Base-by-base conservation (phyloP, 225 moss, liverwort and hornwort genomes). In the Physcomitrium patens region DNA sequence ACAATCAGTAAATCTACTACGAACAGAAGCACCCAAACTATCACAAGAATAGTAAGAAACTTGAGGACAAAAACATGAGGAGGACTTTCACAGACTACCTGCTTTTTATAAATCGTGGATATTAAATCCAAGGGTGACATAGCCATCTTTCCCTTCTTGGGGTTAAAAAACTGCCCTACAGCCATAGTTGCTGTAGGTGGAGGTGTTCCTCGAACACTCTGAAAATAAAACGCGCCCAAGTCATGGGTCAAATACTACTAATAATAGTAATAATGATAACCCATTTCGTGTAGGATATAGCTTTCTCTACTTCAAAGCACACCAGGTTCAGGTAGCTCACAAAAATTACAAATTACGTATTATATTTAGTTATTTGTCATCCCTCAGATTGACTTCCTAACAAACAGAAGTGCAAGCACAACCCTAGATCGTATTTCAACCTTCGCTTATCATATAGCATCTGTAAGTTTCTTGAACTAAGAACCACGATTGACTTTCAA, bases 131-230 rank as follows among this genome's bases (percentile, higher is more conserved):
- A 83, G 12, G 95, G 88, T 51, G 99, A 93, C 78, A 99, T 84
- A 28, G 68, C 80, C 83, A 80, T 90, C 76, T 82, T 90, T 51
- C 93, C 99, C 68, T 91, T 82, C 76, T 89, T 86, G 26, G 95
- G 84, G 72, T 92, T 91, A 56, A 89, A 92, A 76, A 99, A 99
- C 75, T 99, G 99, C 17, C 99, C 99, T 22, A 99, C 93, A 67
- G 99, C 99, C 99, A 99, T 99, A 20, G 99, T 93, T 54, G 99
- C 99, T 59, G 99, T 74, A 57, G 99, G 95, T 55, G 99, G 99
- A 24, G 99, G 99, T 65, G 91, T 86, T 73, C 99, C 99, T 47
- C 86, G 91, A 73, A 95, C 82, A 76, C 86, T 91, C 99, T 99
- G 85, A 54, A 84, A 76, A 77, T 59, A 74, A 69, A 41, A 57